Conservation (phyloP, 2,329 filamentous ascomycete species). For the Diplodia corticola region DNA sequence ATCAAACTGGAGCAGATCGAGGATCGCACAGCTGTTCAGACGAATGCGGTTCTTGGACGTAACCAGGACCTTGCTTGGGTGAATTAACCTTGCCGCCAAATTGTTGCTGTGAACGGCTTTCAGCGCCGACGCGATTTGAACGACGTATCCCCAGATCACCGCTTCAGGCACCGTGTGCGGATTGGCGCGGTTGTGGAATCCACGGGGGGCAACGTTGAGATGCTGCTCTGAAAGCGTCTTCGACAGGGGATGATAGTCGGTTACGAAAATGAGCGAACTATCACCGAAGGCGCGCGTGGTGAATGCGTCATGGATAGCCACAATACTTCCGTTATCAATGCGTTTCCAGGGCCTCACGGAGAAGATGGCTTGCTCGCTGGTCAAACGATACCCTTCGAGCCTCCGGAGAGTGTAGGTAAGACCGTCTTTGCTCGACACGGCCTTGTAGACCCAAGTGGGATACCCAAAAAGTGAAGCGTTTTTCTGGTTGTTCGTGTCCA, state of each 20-base stretch:
- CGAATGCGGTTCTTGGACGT: conserved; percentile 89
- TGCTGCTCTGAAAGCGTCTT: conserved; percentile 88
- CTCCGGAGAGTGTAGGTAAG: conserved; percentile 84
- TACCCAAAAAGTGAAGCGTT: conserved; percentile 80
- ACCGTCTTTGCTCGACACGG: conserved; percentile 83
- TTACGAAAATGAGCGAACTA: conserved; percentile 90
- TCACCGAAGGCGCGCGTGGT: conserved; percentile 92
- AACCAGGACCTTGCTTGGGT: conserved; percentile 83
- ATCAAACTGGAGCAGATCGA: conserved; percentile 87
- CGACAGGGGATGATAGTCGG: conserved; percentile 87
- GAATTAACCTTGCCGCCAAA: conserved; percentile 82
- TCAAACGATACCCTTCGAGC: conserved; percentile 84
- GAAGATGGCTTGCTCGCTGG: conserved; percentile 84
- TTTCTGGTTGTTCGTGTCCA: conserved; percentile 80
- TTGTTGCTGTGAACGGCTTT: conserved; percentile 80
- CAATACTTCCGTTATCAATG: conserved; percentile 76
- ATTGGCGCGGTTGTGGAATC: conserved; percentile 16
- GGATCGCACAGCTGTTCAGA: conserved; percentile 81
- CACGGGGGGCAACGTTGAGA: conserved; percentile 46
- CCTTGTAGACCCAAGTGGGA: conserved; percentile 94
- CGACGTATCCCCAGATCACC: conserved; percentile 86
- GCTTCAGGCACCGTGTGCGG: conserved; percentile 45
- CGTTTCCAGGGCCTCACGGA: conserved; percentile 88
- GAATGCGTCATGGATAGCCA: conserved; percentile 87
- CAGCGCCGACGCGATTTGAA: conserved; percentile 85